These are phyloP conservation scores for Sistotremastrum suecicum DNA, from an alignment of 768 basidiomycete genomes.

Conservation along the genomic window DNA sequence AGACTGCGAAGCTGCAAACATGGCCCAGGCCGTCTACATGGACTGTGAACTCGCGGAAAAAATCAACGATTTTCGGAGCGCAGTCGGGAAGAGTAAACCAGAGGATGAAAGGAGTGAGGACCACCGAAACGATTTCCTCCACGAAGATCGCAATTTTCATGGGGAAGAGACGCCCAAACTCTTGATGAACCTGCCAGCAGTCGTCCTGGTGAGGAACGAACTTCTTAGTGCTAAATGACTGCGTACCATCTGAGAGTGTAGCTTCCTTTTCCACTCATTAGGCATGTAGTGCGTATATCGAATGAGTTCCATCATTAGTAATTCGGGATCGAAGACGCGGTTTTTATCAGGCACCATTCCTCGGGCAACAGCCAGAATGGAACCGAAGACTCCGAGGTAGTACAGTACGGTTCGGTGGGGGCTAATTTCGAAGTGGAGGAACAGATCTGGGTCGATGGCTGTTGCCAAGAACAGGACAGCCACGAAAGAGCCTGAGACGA, in stretches of 20 bases:
- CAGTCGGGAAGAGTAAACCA: conserved; percentile 87
- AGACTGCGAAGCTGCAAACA: conserved; percentile 96
- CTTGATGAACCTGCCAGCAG: conserved; percentile 57
- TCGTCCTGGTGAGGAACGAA: conserved; percentile 2
- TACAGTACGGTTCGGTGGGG: conserved; percentile 87
- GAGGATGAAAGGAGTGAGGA: conserved; percentile 87
- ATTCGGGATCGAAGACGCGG: conserved; percentile 84
- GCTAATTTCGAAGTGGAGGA: conserved; percentile 90
- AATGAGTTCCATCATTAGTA: conserved; percentile 85
- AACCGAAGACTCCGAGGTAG: conserved; percentile 81
- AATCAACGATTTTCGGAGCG: conserved; percentile 86
- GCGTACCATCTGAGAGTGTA: conserved; percentile 77
- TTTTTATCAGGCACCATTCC: conserved; percentile 97
- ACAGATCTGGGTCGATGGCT: conserved; percentile 84
- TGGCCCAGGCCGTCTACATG: conserved; percentile 95
- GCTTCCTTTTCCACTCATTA: conserved; percentile 72
- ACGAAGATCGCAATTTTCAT: conserved; percentile 82
- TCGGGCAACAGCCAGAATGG: conserved; percentile 74
- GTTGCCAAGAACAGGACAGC: conserved; percentile 90
- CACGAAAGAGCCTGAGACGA: conserved; percentile 91
- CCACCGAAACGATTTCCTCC: conserved; percentile 80
- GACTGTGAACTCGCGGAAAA: conserved; percentile 95
- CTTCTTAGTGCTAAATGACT: neutral
- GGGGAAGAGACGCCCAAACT: conserved; percentile 86
- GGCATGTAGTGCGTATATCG: conserved; percentile 95